Conservation (phyloP, 1,139 yeast species). For the Zygosaccharomyces pseudobailii region DNA sequence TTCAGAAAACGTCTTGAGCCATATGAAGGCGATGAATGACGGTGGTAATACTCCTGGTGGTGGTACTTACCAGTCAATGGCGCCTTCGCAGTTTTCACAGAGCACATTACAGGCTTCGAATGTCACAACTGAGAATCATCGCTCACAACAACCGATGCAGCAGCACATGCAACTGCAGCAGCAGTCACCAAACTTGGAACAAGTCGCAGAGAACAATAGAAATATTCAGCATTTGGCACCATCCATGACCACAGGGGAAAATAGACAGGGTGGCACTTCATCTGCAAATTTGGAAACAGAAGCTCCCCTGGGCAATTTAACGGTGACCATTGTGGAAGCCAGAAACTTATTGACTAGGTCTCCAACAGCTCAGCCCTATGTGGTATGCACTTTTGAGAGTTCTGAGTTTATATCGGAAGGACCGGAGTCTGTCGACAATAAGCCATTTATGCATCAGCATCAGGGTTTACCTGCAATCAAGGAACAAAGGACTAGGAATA, state of each 20-base stretch:
- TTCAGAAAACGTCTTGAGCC: conserved; percentile 35
- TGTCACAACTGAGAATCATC: conserved; percentile 12
- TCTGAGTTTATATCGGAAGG: conserved; percentile 86
- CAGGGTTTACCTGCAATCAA: conserved; percentile 22
- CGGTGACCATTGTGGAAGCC: conserved; percentile 78
- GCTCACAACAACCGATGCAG: neutral
- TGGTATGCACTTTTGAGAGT: conserved; percentile 88
- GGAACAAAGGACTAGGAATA: conserved; percentile 24
- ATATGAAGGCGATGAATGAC: conserved; percentile 27
- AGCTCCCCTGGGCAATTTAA: conserved; percentile 74
- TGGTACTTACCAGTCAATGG: neutral
- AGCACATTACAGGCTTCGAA: conserved; percentile 6
- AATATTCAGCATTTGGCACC: conserved; percentile 1
- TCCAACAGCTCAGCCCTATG: conserved; percentile 69
- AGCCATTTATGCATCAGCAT: conserved; percentile 26
- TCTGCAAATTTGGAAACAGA: conserved; percentile 28
- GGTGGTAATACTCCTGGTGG: conserved; percentile 6
- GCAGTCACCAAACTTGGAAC: conserved; percentile 8
- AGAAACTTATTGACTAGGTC: conserved; percentile 54
- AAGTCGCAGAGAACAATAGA: neutral
- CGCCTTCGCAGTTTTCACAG: conserved; percentile 10
- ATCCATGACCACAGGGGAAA: neutral
- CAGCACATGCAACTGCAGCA: conserved; percentile 5
- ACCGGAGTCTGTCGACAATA: conserved; percentile 57
- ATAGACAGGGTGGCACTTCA: neutral